phyloP scores from a whole-genome alignment of 176 grass and related monocot genomes.

The Puccinellia tenuiflora region DNA sequence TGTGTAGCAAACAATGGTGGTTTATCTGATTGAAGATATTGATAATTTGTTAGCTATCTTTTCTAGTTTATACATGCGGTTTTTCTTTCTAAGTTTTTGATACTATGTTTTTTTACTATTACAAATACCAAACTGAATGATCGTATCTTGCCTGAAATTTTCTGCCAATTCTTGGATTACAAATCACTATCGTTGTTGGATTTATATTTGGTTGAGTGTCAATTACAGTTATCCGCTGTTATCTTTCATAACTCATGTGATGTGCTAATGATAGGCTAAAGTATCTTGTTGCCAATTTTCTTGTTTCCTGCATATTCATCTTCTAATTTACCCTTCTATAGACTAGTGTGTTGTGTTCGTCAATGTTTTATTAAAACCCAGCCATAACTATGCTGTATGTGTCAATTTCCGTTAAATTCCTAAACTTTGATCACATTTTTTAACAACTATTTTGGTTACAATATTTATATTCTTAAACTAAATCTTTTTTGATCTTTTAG shows the following conservation, averaged over 20 bases:
- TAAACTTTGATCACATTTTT: background rate
- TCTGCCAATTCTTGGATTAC: background rate
- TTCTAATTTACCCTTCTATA: background rate
- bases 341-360: background rate
- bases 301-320: background rate
- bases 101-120: background rate
- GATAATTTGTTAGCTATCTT: background rate
- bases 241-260: background rate
- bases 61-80: background rate
- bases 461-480: background rate
- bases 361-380: background rate
- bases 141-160: background rate
- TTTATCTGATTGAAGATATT: conserved; percentile 11
- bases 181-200: background rate
- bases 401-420: background rate
- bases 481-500: background rate
- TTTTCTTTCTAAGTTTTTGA: background rate
- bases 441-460: background rate
- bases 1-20: background rate
- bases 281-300: background rate
- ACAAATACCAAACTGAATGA: background rate
- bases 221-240: background rate
- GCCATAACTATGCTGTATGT: background rate
- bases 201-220: background rate
- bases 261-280: background rate